Conservation (phyloP, 202 grass and related monocot genomes). For the Setaria italica region DNA sequence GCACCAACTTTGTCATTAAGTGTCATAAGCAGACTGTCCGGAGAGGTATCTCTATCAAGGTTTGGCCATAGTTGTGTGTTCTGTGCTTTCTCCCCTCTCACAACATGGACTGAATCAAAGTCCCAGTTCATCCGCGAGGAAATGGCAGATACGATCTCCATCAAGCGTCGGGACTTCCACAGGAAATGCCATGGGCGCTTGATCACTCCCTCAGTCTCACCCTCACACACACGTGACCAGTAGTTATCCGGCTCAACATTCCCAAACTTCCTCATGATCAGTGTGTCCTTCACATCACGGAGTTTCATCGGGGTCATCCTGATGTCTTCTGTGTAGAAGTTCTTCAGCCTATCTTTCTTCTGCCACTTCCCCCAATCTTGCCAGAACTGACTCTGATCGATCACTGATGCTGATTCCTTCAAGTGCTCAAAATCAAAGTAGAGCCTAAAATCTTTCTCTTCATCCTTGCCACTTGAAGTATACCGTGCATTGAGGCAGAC, state of each 20-base stretch:
- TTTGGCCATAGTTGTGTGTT: conserved; percentile 84
- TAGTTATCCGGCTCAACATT: conserved; percentile 83
- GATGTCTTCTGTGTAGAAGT: conserved; percentile 81
- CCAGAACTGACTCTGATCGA: conserved; percentile 87
- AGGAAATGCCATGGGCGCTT: conserved; percentile 88
- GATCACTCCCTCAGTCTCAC: conserved; percentile 78
- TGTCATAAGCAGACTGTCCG: conserved; percentile 62
- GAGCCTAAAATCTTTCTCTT: conserved; percentile 82
- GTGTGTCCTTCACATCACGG: conserved; percentile 63
- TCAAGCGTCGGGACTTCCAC: conserved; percentile 87
- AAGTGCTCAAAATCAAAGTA: conserved; percentile 97
- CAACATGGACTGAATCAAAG: conserved; percentile 81
- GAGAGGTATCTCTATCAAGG: conserved; percentile 78
- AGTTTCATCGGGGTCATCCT: conserved; percentile 90
- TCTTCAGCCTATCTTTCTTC: conserved; percentile 73
- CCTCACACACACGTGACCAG: conserved; percentile 90
- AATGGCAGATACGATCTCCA: conserved; percentile 92
- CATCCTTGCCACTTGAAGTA: conserved; percentile 67
- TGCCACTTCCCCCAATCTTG: conserved; percentile 83
- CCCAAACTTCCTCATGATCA: conserved; percentile 93
- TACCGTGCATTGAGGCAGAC: conserved; percentile 78
- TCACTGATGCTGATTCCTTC: conserved; percentile 72
- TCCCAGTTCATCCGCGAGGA: conserved; percentile 89
- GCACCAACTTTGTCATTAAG: conserved; percentile 82
- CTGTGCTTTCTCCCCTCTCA: conserved; percentile 84